phyloP scores from a whole-genome alignment of 768 basidiomycete species.

The Suillus spraguei region DNA sequence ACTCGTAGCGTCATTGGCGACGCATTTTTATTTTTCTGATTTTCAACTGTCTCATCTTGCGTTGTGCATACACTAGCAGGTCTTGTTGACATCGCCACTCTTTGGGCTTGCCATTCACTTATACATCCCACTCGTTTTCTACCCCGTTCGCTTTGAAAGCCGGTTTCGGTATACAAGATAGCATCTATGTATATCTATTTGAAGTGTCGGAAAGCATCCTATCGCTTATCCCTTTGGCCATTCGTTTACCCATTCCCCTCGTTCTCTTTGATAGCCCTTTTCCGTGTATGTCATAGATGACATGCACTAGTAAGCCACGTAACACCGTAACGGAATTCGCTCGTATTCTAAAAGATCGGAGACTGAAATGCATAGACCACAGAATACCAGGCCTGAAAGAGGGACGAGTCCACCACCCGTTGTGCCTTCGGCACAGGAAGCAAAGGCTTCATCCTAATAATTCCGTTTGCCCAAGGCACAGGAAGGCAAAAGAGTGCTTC shows the following conservation, averaged over 20 bases:
- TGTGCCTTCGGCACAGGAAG: too few species aligned
- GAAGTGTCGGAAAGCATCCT: background rate
- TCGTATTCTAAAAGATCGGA: background rate
- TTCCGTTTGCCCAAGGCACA: too few species aligned
- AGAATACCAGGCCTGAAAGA: too few species aligned
- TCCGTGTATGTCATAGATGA: background rate
- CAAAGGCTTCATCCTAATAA: too few species aligned
- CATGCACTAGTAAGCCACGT: background rate
- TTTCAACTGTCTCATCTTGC: background rate
- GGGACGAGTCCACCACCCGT: too few species aligned
- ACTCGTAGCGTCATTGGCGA: background rate
- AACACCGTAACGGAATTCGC: background rate
- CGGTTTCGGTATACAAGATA: background rate
- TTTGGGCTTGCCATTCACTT: background rate
- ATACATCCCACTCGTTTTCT: background rate
- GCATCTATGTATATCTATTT: background rate
- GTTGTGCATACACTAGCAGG: background rate
- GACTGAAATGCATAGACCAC: too few species aligned
- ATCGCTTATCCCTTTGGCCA: background rate
- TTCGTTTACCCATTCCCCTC: background rate
- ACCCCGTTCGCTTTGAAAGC: background rate
- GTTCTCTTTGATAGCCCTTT: background rate
- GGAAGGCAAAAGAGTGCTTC: too few species aligned
- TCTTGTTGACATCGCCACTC: background rate
- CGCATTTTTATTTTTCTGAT: background rate